Evolutionary conservation across 257 asterid genomes (phyloP).

Genomic region (Linderniella brevidens): DNA sequence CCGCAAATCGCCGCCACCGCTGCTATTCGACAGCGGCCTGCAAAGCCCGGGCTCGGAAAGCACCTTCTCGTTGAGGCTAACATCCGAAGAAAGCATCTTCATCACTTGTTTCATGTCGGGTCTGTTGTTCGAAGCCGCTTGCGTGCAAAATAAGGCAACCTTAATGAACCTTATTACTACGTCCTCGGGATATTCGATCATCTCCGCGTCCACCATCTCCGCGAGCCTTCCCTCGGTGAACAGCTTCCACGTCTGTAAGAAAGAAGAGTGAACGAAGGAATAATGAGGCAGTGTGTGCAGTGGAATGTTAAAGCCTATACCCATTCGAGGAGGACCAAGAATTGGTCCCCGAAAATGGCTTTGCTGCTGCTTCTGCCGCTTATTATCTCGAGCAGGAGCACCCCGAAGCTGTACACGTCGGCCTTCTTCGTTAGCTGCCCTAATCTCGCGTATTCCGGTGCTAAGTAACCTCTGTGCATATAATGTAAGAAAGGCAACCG

Average conservation of each 20-base stretch:
- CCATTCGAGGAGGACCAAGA: conserved; percentile 56
- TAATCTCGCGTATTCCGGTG: conserved; percentile 62
- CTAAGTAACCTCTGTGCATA: conserved; percentile 65
- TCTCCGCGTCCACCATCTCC: conserved; percentile 53
- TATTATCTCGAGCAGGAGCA: conserved; percentile 57
- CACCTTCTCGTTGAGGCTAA: conserved; percentile 34
- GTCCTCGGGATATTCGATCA: conserved; percentile 28
- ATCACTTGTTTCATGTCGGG: conserved; percentile 79
- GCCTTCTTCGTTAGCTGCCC: conserved; percentile 76
- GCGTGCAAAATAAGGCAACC: conserved; percentile 68
- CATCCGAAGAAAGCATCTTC: conserved; percentile 48
- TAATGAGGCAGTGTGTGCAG: too few relatives aligned
- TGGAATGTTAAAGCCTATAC: conserved; percentile 16
- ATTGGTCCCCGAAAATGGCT: conserved; percentile 48
- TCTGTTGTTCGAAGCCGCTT: conserved; percentile 46
- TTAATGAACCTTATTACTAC: conserved; percentile 37
- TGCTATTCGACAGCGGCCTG: conserved; percentile 19
- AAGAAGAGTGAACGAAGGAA: too few relatives aligned
- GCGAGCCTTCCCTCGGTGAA: conserved; percentile 36
- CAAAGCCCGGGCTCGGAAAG: conserved; percentile 46
- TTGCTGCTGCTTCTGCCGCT: conserved; percentile 64
- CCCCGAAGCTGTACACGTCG: conserved; percentile 72
- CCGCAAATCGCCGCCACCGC: conserved; percentile 11
- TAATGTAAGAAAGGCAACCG: background rate
- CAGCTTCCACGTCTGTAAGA: conserved; percentile 64